These are phyloP conservation scores for Diutina neorugosa DNA, from an alignment of 1,139 yeast genomes.

Conservation along the genomic window DNA sequence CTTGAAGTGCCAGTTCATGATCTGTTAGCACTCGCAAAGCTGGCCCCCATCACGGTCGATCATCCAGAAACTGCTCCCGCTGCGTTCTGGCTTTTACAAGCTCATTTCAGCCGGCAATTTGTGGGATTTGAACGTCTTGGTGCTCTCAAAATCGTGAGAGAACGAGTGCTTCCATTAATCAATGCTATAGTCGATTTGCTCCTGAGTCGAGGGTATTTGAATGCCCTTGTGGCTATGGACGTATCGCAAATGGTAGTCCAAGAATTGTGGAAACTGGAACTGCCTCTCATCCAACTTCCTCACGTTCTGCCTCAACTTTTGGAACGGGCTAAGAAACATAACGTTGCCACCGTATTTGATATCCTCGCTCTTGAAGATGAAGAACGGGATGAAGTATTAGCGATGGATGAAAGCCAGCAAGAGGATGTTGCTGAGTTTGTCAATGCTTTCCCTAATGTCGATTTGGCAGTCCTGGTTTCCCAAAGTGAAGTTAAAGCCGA, in stretches of 20 bases:
- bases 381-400: constrained; percentile 52
- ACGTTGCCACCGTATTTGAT: constrained; percentile 69
- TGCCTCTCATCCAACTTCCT: constrained; percentile 76
- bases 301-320: constrained; percentile 41
- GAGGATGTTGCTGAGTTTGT: constrained; percentile 75
- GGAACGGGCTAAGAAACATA: constrained; percentile 39
- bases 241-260: constrained; percentile 82
- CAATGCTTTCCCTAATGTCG: constrained; percentile 81
- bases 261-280: constrained; percentile 74
- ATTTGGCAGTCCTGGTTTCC: constrained; percentile 25
- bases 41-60: background rate
- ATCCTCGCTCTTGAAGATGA: constrained; percentile 79
- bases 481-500: constrained; percentile 23
- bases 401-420: constrained; percentile 37
- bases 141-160: constrained; percentile 45
- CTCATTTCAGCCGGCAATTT: constrained; percentile 58
- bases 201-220: constrained; percentile 70
- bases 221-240: constrained; percentile 79
- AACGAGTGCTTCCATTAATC: constrained; percentile 37
- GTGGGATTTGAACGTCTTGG: constrained; percentile 43
- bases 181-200: constrained; percentile 65
- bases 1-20: constrained; percentile 17
- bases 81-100: constrained; percentile 40
- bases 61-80: background rate
- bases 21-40: background rate